Percentiles rank a stretch among this genome's conserved stretches.
Evolutionary conservation across 2,329 filamentous ascomycete species (phyloP).

Genomic region (Penicillium psychrosexuale): DNA sequence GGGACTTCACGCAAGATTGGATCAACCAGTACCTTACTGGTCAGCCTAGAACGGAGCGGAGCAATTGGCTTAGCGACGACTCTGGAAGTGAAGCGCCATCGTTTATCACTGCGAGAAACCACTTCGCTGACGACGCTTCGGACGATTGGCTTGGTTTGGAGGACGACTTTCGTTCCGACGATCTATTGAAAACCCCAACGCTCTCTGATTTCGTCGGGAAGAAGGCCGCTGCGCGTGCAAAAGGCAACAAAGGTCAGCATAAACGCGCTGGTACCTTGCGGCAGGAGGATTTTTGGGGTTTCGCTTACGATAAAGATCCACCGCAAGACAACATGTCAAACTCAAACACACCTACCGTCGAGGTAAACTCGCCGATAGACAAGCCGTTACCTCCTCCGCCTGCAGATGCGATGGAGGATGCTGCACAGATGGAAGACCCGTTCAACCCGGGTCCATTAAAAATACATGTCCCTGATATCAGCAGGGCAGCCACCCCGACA

Average conservation of each 20-base stretch:
- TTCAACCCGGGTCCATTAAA: constrained; percentile 11
- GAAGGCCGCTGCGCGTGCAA: constrained; percentile 25
- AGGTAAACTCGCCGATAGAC: constrained; percentile 33
- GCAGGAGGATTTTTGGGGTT: constrained; percentile 47
- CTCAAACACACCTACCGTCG: constrained; percentile 18
- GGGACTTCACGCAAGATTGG: constrained; percentile 76
- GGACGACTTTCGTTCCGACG: constrained; percentile 38
- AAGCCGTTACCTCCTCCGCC: constrained; percentile 42
- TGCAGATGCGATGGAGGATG: constrained; percentile 10
- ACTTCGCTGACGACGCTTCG: constrained; percentile 41
- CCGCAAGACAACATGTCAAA: constrained; percentile 35
- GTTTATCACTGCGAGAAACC: constrained; percentile 42
- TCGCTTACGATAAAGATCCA: constrained; percentile 43
- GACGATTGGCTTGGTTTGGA: constrained; percentile 46
- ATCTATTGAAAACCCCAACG: constrained; percentile 41
- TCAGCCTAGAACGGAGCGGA: constrained; percentile 65
- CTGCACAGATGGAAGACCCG: constrained; percentile 3
- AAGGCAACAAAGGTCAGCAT: constrained; percentile 34
- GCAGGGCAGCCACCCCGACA: constrained; percentile 27
- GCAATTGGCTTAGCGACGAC: constrained; percentile 81
- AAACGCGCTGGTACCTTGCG: constrained; percentile 43
- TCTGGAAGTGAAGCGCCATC: constrained; percentile 72
- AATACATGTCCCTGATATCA: constrained; percentile 17
- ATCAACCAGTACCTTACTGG: constrained; percentile 79
- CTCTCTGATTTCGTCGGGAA: constrained; percentile 35